Conservation (phyloP, 352 stramenopile genomes). For the Globisporangium abappressorium region DNA sequence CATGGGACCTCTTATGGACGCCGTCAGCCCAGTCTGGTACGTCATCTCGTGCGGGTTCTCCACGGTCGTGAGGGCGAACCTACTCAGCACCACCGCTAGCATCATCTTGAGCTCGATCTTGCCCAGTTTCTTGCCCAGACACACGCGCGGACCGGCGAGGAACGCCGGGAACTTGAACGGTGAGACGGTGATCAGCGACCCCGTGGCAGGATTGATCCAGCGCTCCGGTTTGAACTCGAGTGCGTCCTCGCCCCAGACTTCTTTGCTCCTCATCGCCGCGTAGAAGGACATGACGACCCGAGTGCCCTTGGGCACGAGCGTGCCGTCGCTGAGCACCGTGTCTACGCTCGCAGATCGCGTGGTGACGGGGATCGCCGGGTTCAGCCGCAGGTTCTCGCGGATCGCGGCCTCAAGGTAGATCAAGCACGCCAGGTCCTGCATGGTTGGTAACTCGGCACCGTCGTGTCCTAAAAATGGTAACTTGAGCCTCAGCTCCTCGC, state of each 20-base stretch:
- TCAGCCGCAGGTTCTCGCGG: slow-evolving; percentile 51
- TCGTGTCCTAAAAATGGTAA: slow-evolving; percentile 22
- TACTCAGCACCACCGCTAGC: too few species aligned
- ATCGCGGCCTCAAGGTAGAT: slow-evolving; percentile 50
- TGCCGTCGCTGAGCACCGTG: slow-evolving; percentile 39
- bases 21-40: slow-evolving; percentile 1
- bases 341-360: slow-evolving; percentile 33
- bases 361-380: slow-evolving; percentile 27
- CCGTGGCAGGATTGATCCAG: too few species aligned
- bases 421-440: slow-evolving; percentile 41
- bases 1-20: background rate
- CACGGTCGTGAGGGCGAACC: background rate
- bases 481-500: slow-evolving; percentile 33
- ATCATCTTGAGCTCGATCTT: too few species aligned
- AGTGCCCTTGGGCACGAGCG: slow-evolving; percentile 26
- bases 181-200: too few species aligned
- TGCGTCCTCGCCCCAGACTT: slow-evolving; percentile 42
- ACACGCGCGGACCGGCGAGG: too few species aligned
- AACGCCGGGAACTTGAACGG: too few species aligned
- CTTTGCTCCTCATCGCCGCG: slow-evolving; percentile 19
- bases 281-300: slow-evolving; percentile 28
- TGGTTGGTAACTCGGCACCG: slow-evolving; percentile 20
- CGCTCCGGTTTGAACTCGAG: background rate
- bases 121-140: too few species aligned
- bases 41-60: slow-evolving; percentile 4